Conservation (phyloP, 2,329 filamentous ascomycete species). For the Elsinoe batatas region DNA sequence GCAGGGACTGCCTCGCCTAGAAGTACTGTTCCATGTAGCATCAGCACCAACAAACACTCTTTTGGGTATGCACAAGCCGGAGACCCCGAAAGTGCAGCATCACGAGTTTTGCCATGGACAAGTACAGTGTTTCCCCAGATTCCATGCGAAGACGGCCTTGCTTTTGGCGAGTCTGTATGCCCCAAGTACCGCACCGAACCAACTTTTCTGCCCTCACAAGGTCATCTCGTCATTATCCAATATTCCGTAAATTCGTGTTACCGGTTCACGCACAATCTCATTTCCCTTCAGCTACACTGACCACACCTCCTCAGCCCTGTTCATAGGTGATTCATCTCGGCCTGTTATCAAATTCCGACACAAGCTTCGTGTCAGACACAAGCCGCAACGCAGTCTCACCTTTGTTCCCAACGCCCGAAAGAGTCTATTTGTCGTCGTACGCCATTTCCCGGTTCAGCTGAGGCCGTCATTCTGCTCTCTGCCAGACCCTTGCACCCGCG, state of each 20-base stretch:
- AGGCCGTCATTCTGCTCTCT: slow-evolving; percentile 10
- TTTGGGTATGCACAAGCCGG: too few species aligned
- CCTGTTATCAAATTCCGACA: not conserved
- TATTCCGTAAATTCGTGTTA: not conserved
- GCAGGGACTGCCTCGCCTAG: not conserved
- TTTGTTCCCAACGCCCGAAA: slow-evolving; percentile 1
- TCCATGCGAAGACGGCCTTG: too few species aligned
- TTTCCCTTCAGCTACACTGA: not conserved
- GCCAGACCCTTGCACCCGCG: slow-evolving; percentile 1
- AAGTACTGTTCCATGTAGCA: not conserved
- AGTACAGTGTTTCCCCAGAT: too few species aligned
- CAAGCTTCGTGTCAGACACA: slow-evolving; percentile 10
- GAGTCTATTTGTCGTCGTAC: not conserved
- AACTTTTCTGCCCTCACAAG: not conserved
- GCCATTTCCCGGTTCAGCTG: slow-evolving; percentile 1
- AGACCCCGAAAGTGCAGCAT: too few species aligned
- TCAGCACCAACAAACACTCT: not conserved
- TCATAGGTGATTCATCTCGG: not conserved
- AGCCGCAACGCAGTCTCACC: slow-evolving; percentile 7
- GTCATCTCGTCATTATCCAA: not conserved
- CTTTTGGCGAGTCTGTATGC: not conserved
- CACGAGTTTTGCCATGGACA: too few species aligned
- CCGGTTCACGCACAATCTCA: not conserved
- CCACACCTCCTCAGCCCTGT: not conserved
- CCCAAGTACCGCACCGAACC: not conserved